A percentile compares a stretch with the other conserved stretches of the same genome.
Conservation (phyloP, 164 flowering plant genomes). For the Taxillus chinensis region DNA sequence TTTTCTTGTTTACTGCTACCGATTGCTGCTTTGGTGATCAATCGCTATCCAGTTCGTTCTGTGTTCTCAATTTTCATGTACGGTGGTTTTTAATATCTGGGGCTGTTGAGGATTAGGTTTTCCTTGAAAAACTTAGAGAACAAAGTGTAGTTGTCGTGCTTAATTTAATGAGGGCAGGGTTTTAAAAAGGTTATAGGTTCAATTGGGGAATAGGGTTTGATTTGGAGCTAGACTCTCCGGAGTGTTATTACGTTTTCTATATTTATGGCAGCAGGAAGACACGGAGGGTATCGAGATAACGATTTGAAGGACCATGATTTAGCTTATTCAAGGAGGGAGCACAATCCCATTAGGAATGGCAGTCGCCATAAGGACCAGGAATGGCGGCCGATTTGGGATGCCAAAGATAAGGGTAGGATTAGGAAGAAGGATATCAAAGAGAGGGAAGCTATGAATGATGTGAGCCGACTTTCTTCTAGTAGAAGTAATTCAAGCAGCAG, state of each 20-base stretch:
- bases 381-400: conserved; percentile 11
- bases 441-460: conserved; percentile 36
- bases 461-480: conserved; percentile 30
- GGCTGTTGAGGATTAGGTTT: no score
- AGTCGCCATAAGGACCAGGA: conserved; percentile 13
- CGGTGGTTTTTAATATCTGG: no score
- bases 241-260: neutral
- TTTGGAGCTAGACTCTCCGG: neutral
- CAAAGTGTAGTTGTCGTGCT: no score
- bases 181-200: no score
- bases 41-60: no score
- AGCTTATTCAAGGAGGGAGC: conserved; percentile 27
- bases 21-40: no score
- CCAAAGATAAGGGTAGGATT: conserved; percentile 20
- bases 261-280: conserved; percentile 69
- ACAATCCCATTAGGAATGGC: conserved; percentile 23
- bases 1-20: no score
- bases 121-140: no score
- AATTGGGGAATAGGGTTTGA: neutral
- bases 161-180: no score
- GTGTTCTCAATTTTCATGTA: no score
- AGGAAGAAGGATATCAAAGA: conserved; percentile 37
- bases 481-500: conserved; percentile 41
- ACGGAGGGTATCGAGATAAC: conserved; percentile 44
- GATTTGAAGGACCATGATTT: conserved; percentile 30